Conservation (phyloP, 495 filamentous ascomycete species). For the Penicillium macrosclerotiorum region DNA sequence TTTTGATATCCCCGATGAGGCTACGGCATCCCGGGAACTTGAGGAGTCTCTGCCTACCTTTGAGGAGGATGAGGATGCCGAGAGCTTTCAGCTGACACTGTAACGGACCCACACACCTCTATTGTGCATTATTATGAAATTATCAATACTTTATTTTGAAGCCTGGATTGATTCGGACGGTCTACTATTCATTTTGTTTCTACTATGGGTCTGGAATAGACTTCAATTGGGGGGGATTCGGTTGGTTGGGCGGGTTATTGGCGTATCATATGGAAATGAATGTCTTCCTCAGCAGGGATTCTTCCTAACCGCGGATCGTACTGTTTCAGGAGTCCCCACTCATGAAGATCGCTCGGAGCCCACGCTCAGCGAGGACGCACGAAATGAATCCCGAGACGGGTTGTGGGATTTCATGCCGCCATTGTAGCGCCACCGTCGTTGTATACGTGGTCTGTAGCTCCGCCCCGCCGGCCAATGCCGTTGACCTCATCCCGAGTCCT, state of each 20-base stretch:
- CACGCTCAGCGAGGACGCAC: constrained; percentile 15
- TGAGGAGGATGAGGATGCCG: constrained; percentile 42
- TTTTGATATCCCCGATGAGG: constrained; percentile 33
- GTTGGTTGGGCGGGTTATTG: constrained; percentile 10
- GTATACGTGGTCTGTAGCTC: background rate
- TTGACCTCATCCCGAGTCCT: too few relatives aligned
- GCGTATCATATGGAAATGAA: constrained; percentile 23
- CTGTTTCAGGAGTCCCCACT: constrained; percentile 30
- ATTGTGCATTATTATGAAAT: constrained; percentile 3
- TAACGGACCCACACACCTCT: constrained; percentile 17
- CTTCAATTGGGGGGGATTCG: constrained; percentile 4
- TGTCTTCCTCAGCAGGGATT: constrained; percentile 4
- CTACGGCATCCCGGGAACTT: constrained; percentile 11
- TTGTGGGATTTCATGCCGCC: background rate
- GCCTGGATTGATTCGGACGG: background rate
- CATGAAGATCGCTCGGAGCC: constrained; percentile 20
- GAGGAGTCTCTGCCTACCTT: constrained; percentile 32
- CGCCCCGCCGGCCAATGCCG: too few relatives aligned
- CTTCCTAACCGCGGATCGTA: constrained; percentile 19
- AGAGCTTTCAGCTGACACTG: constrained; percentile 44
- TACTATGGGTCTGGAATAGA: constrained; percentile 5
- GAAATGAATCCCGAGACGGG: constrained; percentile 1
- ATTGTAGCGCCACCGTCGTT: background rate
- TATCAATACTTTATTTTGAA: background rate
- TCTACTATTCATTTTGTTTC: constrained; percentile 8